phyloP scores from a whole-genome alignment of 202 grass and related monocot genomes.

The Bolboschoenoplectus hybrid region DNA sequence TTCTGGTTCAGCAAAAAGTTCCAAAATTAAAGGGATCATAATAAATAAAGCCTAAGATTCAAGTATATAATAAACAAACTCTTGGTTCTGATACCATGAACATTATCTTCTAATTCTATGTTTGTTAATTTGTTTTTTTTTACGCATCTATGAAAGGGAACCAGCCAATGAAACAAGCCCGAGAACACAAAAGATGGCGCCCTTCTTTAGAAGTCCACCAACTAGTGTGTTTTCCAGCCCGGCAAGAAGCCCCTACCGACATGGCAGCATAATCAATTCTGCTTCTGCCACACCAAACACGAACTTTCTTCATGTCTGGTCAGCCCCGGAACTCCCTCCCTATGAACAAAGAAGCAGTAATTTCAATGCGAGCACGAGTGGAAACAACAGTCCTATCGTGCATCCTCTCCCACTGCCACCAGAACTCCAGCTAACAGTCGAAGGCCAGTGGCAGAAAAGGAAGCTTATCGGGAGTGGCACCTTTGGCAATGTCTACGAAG shows the following conservation, averaged over 20 bases:
- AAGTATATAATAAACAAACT: neutral
- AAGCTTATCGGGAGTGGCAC: conserved; percentile 92
- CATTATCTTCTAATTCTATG: conserved; percentile 40
- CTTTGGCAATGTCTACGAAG: conserved; percentile 93
- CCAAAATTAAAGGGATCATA: neutral
- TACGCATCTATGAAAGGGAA: conserved; percentile 46
- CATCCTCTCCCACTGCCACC: conserved; percentile 89
- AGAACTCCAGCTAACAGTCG: conserved; percentile 45
- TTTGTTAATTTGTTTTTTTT: conserved; percentile 41
- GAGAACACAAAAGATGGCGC: conserved; percentile 47
- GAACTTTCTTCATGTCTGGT: conserved; percentile 48
- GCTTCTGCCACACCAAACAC: conserved; percentile 45
- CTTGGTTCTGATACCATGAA: conserved; percentile 44
- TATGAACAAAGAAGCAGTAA: conserved; percentile 51
- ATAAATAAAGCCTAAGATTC: neutral
- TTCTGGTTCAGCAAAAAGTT: neutral
- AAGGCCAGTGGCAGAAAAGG: conserved; percentile 94
- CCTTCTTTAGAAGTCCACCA: conserved; percentile 75
- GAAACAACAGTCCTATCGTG: conserved; percentile 47
- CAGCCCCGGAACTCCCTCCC: conserved; percentile 56
- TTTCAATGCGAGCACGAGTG: conserved; percentile 44
- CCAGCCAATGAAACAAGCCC: conserved; percentile 57
- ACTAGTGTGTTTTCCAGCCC: conserved; percentile 79
- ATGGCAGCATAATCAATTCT: conserved; percentile 55
- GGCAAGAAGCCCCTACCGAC: conserved; percentile 60